Evolutionary conservation across 2,329 filamentous ascomycete species (phyloP), one percentile per base, ranked within the genome.

Genomic region (Ampelomyces quisqualis): DNA sequence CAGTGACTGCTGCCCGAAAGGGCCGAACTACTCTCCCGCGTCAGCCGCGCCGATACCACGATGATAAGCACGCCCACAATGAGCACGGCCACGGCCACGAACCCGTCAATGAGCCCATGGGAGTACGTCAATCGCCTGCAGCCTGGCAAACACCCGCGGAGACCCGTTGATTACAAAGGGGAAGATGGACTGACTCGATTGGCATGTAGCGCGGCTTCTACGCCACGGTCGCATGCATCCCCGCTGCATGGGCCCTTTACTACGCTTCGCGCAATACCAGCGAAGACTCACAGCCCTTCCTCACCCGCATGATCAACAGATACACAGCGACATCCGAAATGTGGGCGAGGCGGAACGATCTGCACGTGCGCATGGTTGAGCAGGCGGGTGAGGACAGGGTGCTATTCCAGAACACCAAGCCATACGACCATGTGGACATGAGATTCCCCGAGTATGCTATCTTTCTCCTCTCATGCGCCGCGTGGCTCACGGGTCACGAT

Each of bases 371-470:
- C 43, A 76, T 78, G 51, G 69, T 84, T 49, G 80, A 85, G 70
- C 77, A 80, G 68, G 82, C 81, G 17, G 82, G 78, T 23, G 69
- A 73, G 35, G 82, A 86, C 62, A 71, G 79, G 46, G 78, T 82
- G 52, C 63, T 86, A 52, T 84, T 84, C 62, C 44, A 68, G 51
- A 71, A 73, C 49, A 53, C 61, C n/a, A 65, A 65, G 57, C 70
- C 74, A 20, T 68, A 73, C 51, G 71, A 68, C 38, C 65, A 73
- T 52, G 70, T 81, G 30, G 73, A 80, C 14, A 64, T 86, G 65
- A 78, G 69, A 60, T 81, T 78, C 56, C 81, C 79, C 22, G 83
- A 86, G 83, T 86, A 77, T 48, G 82, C n/a, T n/a, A n/a, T n/a
- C n/a, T n/a, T n/a, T 78, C 21, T 17, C 10, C 23, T 19, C 24